These are phyloP conservation scores for Nemania diffusa DNA, from an alignment of 2,329 filamentous ascomycete species.

Conservation along the genomic window DNA sequence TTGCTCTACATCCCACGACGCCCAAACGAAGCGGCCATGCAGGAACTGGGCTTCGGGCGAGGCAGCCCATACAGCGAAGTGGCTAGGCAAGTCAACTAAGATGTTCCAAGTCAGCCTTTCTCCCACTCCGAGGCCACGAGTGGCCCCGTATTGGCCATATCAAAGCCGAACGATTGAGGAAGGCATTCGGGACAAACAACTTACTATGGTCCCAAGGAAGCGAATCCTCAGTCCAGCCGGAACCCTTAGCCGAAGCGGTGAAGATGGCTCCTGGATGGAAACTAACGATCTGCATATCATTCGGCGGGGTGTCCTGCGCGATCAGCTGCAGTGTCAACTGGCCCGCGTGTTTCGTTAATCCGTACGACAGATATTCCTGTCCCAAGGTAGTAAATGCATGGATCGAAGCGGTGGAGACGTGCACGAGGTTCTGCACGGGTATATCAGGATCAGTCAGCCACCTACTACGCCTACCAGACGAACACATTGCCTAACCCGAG, in stretches of 20 bases:
- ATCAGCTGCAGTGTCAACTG: slow-evolving; percentile 53
- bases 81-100: slow-evolving; percentile 47
- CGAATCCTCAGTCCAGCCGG: slow-evolving; percentile 40
- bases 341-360: slow-evolving; percentile 53
- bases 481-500: neutral
- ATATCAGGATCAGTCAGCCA: neutral
- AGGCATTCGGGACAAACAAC: slow-evolving; percentile 15
- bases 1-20: slow-evolving; percentile 56
- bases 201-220: slow-evolving; percentile 48
- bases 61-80: slow-evolving; percentile 55
- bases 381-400: slow-evolving; percentile 44
- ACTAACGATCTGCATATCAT: slow-evolving; percentile 53
- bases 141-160: neutral
- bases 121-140: neutral
- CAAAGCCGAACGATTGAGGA: neutral
- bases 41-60: slow-evolving; percentile 53
- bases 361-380: slow-evolving; percentile 46
- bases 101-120: slow-evolving; percentile 2
- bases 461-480: no score
- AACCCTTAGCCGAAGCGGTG: slow-evolving; percentile 45
- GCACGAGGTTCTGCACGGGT: slow-evolving; percentile 13
- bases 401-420: slow-evolving; percentile 20
- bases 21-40: slow-evolving; percentile 52
- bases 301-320: slow-evolving; percentile 49
- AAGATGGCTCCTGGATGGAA: slow-evolving; percentile 55